Percentiles rank a stretch among this genome's conserved stretches.
Conservation (phyloP, 2,329 filamentous ascomycete genomes). For the Colletotrichum endophyticum region DNA sequence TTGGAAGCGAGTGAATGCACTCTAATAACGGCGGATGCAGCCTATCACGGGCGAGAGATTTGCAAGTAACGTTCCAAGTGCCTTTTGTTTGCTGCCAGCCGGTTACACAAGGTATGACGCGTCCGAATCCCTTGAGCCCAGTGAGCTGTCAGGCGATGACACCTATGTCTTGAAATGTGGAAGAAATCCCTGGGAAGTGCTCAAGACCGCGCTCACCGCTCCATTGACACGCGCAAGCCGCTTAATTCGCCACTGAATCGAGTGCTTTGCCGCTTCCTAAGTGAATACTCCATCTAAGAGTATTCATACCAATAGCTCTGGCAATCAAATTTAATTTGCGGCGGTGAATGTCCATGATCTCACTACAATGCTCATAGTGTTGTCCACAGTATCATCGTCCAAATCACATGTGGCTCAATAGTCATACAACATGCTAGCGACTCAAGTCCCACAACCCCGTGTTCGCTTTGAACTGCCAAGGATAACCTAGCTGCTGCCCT, state of each 20-base stretch:
- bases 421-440: background rate
- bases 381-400: background rate
- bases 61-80: background rate
- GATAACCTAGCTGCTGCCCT: background rate
- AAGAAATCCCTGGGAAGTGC: background rate
- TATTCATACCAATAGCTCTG: background rate
- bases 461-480: background rate
- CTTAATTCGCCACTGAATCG: background rate
- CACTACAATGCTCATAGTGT: accelerated
- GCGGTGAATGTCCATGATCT: background rate
- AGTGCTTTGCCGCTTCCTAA: background rate
- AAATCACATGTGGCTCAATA: background rate
- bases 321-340: background rate
- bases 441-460: background rate
- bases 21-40: background rate
- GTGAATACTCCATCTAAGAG: accelerated
- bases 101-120: background rate
- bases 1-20: background rate
- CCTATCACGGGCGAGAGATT: background rate
- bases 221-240: background rate
- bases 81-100: background rate
- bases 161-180: background rate
- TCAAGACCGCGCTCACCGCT: background rate
- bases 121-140: background rate
- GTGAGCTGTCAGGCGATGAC: background rate